Evolutionary conservation across 202 grass and related monocot genomes (phyloP).

Genomic region (Dendrocalamus latiflorus): DNA sequence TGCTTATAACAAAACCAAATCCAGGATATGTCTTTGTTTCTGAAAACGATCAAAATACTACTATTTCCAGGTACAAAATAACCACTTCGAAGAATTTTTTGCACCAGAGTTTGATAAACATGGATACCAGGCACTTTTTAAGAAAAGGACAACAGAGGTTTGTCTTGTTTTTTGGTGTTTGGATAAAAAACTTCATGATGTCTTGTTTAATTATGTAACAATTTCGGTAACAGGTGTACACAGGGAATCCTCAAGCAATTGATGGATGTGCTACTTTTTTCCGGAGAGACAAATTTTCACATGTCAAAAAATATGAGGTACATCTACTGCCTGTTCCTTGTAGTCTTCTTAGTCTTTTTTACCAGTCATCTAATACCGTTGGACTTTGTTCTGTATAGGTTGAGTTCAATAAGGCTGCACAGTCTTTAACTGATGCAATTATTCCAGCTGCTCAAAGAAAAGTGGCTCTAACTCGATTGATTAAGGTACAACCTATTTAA

Average conservation of each 20-base stretch:
- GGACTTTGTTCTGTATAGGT: slow-evolving; percentile 45
- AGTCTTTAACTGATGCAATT: slow-evolving; percentile 73
- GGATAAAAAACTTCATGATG: background rate
- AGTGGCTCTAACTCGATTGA: slow-evolving; percentile 57
- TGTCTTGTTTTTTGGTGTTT: slow-evolving; percentile 8
- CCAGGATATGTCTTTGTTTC: background rate
- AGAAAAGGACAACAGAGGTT: slow-evolving; percentile 80
- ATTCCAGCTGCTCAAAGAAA: slow-evolving; percentile 71
- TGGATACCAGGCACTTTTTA: slow-evolving; percentile 88
- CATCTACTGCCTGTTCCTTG: slow-evolving; percentile 13
- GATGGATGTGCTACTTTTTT: slow-evolving; percentile 96
- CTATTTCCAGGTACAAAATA: slow-evolving; percentile 70
- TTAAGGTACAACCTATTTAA: slow-evolving; percentile 48
- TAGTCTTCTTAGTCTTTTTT: background rate
- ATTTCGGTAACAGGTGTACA: slow-evolving; percentile 49
- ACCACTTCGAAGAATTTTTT: slow-evolving; percentile 89
- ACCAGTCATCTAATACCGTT: slow-evolving; percentile 13
- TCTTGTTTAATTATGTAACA: background rate
- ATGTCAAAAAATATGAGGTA: slow-evolving; percentile 97
- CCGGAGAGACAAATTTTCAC: slow-evolving; percentile 73
- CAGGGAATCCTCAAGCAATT: slow-evolving; percentile 52
- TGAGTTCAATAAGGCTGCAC: slow-evolving; percentile 90
- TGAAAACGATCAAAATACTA: slow-evolving; percentile 10
- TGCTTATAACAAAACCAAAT: background rate
- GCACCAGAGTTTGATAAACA: slow-evolving; percentile 82